Percentiles rank a stretch among this genome's conserved stretches.
Conservation (phyloP, 2,329 filamentous ascomycete genomes). For the Zarea fungicola region DNA sequence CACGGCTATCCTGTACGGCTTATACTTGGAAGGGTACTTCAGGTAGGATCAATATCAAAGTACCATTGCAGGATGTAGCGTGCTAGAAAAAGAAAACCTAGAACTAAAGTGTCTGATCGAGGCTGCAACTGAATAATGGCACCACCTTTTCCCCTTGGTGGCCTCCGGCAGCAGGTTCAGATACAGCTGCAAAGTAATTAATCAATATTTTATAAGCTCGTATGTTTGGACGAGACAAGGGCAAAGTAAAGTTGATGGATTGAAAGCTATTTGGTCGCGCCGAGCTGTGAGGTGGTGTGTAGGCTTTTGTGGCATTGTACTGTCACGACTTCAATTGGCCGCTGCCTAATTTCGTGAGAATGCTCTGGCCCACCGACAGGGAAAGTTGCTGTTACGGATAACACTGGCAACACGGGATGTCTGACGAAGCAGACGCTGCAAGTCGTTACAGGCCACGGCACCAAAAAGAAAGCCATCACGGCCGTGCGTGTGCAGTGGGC, state of each 20-base stretch:
- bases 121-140: neutral
- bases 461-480: slow-evolving; percentile 6
- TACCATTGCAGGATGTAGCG: neutral
- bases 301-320: too few species aligned
- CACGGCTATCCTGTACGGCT: too few species aligned
- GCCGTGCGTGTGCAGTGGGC: slow-evolving; percentile 8
- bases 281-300: too few species aligned
- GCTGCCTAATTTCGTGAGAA: neutral
- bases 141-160: too few species aligned
- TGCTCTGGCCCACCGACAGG: slow-evolving; percentile 6
- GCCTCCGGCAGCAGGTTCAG: too few species aligned
- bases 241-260: too few species aligned
- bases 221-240: slow-evolving; percentile 2
- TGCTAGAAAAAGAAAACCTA: slow-evolving; percentile 3
- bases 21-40: too few species aligned
- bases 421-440: slow-evolving; percentile 8
- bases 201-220: too few species aligned
- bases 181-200: too few species aligned
- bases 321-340: too few species aligned
- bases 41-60: too few species aligned
- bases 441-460: slow-evolving; percentile 3
- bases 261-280: too few species aligned
- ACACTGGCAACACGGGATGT: slow-evolving; percentile 1
- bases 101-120: neutral
- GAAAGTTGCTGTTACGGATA: slow-evolving; percentile 3